These are phyloP conservation scores for Graphilbum ipis-grandicollis DNA, from an alignment of 2,329 filamentous ascomycete genomes.

Conservation along the genomic window DNA sequence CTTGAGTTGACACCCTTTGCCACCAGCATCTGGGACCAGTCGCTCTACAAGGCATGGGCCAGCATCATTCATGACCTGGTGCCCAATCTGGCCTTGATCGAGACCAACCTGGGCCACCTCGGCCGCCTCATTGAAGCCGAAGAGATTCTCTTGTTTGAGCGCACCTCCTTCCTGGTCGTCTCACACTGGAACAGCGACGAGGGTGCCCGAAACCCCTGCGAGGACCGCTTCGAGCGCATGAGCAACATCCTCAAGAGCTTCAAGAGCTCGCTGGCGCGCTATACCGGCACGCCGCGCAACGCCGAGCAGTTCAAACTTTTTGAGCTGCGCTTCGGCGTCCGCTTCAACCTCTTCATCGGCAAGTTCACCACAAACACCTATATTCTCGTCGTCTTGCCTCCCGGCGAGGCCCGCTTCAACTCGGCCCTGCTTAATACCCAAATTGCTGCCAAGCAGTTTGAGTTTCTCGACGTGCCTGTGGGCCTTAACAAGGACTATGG, in stretches of 20 bases:
- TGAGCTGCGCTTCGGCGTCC: conserved; percentile 57
- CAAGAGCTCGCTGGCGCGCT: conserved; percentile 67
- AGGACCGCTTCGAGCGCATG: conserved; percentile 83
- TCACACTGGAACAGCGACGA: conserved; percentile 68
- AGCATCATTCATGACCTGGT: conserved; percentile 95
- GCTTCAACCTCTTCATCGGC: conserved; percentile 86
- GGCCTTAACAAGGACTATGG: conserved; percentile 10
- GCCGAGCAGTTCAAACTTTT: conserved; percentile 68
- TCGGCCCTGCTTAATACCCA: conserved; percentile 79
- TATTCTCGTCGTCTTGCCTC: conserved; percentile 78
- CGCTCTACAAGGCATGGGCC: conserved; percentile 94
- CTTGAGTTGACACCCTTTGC: conserved; percentile 76
- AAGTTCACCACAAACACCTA: conserved; percentile 97
- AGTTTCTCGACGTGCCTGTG: conserved; percentile 40
- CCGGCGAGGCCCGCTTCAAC: conserved; percentile 83
- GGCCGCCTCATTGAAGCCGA: conserved; percentile 79
- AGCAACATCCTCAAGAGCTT: conserved; percentile 98
- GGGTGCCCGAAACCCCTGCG: conserved; percentile 67
- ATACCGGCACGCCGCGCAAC: conserved; percentile 64
- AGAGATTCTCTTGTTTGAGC: conserved; percentile 86
- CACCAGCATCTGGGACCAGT: conserved; percentile 97
- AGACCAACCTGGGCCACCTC: conserved; percentile 66
- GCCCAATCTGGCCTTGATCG: conserved; percentile 80
- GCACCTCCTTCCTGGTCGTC: conserved; percentile 92
- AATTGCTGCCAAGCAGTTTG: conserved; percentile 70